A percentile compares a stretch with the other conserved stretches of the same genome.
Evolutionary conservation across 2,329 filamentous ascomycete genomes (phyloP).

Genomic region (Xylaria sp.): DNA sequence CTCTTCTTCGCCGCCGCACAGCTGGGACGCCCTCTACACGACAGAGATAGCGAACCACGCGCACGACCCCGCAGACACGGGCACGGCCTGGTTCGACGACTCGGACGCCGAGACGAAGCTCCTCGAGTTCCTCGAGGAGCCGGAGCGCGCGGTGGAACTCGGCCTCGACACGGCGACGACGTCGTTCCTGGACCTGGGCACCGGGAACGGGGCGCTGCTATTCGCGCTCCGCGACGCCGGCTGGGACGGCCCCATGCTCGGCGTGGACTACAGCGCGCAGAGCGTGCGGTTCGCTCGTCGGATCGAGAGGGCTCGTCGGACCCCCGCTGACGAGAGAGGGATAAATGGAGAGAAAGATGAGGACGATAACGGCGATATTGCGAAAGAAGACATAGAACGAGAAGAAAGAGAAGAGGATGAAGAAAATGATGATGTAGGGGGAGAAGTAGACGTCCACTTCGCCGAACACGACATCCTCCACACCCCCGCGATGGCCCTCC

Average conservation of each 20-base stretch:
- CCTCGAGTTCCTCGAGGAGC: constrained; percentile 69
- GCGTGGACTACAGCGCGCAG: constrained; percentile 84
- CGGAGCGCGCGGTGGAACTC: constrained; percentile 29
- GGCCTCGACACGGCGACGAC: constrained; percentile 50
- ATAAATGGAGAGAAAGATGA: constrained; percentile 29
- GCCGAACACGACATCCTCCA: constrained; percentile 72
- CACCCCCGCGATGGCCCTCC: constrained; percentile 52
- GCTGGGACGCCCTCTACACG: constrained; percentile 80
- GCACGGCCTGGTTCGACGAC: constrained; percentile 97
- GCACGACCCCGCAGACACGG: constrained; percentile 78
- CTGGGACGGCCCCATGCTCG: constrained; percentile 78
- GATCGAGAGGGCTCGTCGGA: constrained; percentile 59
- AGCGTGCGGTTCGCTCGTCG: constrained; percentile 78
- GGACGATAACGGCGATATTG: constrained; percentile 24
- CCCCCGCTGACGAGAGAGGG: constrained; percentile 31
- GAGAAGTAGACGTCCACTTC: constrained; percentile 53
- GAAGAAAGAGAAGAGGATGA: constrained; percentile 11
- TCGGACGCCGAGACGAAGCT: constrained; percentile 86
- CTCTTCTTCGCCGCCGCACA: constrained; percentile 49
- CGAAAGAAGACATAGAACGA: not conserved
- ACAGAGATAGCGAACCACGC: constrained; percentile 77
- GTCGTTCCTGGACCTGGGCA: constrained; percentile 86
- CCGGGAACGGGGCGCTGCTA: constrained; percentile 93
- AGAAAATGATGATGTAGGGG: constrained; percentile 33
- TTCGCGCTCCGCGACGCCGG: constrained; percentile 75